Percentiles rank a stretch among this genome's conserved stretches.
These are phyloP conservation scores for Apophysomyces sp. DNA, from an alignment of 371 early-diverging fungal genomes.

Conservation along the genomic window DNA sequence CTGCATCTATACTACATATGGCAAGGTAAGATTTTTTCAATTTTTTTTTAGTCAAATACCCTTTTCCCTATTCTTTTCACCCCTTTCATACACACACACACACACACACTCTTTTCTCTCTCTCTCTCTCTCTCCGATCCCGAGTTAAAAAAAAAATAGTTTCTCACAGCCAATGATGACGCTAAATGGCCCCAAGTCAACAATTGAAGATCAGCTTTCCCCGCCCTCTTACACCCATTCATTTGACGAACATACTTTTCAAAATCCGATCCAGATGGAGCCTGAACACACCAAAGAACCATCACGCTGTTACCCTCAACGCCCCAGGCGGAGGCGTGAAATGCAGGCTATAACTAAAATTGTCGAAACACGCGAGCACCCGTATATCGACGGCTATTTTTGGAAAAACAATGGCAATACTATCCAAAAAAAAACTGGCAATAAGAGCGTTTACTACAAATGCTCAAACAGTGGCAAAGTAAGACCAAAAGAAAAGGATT, in stretches of 20 bases:
- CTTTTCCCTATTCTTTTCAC: no score
- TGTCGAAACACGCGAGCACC: slow-evolving; percentile 60
- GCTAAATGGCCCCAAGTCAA: not conserved
- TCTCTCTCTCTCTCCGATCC: not conserved
- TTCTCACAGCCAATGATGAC: not conserved
- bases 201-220: slow-evolving; percentile 5
- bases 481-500: not conserved
- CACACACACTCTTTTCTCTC: no score
- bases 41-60: no score
- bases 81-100: no score
- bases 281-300: not conserved
- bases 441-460: slow-evolving; percentile 44
- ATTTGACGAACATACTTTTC: not conserved
- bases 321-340: slow-evolving; percentile 57
- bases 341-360: slow-evolving; percentile 69
- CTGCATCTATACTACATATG: slow-evolving; percentile 10
- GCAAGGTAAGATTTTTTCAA: slow-evolving; percentile 10
- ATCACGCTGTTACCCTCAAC: slow-evolving; percentile 2
- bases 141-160: slow-evolving; percentile 1
- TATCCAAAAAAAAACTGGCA: slow-evolving; percentile 55
- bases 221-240: not conserved
- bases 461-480: slow-evolving; percentile 37
- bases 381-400: slow-evolving; percentile 53
- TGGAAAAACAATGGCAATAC: slow-evolving; percentile 48
- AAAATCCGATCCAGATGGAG: not conserved